Evolutionary conservation across 2,329 filamentous ascomycete species (phyloP), one percentile per base, ranked within the genome.

Genomic region (Phaeophleospora eucalypticola): DNA sequence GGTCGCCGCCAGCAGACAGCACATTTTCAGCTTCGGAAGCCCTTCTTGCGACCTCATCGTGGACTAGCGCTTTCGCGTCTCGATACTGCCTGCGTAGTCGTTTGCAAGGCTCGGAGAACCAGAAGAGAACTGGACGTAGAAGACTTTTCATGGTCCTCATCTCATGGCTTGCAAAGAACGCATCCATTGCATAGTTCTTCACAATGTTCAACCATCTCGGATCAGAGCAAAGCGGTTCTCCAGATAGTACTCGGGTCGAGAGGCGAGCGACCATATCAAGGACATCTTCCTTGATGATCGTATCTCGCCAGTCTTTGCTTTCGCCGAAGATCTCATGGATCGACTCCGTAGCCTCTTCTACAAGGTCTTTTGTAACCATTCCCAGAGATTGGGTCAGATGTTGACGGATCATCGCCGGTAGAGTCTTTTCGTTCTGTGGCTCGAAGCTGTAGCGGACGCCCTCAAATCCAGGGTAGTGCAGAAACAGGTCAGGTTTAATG

Each of bases 201-300:
- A 61, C 54, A 1, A 62, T 56, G 1, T 60, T 43, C 14, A 72
- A 53, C 70, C 71, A 73, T 38, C 62, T 52, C 42, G 65, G 53
- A 43, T 71, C 65, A 27, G 62, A 60, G 39, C 64, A 65, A 9
- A 68, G 52, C 14, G 53, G 49, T 4, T 64, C 56, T 10, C 70
- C 68, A 24, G 66, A 58, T 38, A 72, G 66, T 33, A 72, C 57
- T 15, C 69, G 63, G 2, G 65, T 64, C 0, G 68, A 68, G 4
- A 69, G 54, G n/a, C 68, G 65, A 12, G 65, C 62, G 17, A 72
- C 61, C 4, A 72, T 53, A 1, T 57, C 55, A 2, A 64, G 60
- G 27, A 68, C 40, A n/a, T 49, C 46, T 14, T 48, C 21, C 43
- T 59, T 55, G 17, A 43, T 49, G 19, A 36, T 27, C 41, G 19